Evolutionary conservation across 129 eudicot genomes (phyloP).

Genomic region (Gnaphalium uliginosum): DNA sequence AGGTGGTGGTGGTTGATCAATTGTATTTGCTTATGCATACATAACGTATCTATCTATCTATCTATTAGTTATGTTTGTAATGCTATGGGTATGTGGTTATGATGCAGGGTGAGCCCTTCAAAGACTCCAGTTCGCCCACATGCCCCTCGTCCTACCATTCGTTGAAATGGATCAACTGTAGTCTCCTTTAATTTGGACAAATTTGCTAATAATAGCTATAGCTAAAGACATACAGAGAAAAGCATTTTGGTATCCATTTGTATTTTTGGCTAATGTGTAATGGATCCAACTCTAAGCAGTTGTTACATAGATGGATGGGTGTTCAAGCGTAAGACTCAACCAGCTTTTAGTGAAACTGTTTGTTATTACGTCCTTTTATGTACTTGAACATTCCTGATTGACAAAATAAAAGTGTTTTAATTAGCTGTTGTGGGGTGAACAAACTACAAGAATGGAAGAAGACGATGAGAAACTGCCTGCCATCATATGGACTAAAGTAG

Average conservation of each 20-base stretch:
- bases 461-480: no score
- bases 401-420: not conserved
- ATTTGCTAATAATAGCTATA: slow-evolving; percentile 1
- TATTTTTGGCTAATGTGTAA: not conserved
- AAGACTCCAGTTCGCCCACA: slow-evolving; percentile 10
- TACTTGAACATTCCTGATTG: not conserved
- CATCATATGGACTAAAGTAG: no score
- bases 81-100: not conserved
- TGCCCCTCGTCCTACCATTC: not conserved
- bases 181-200: no score
- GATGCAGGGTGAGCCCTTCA: slow-evolving; percentile 22
- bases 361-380: not conserved
- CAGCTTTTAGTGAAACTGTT: not conserved
- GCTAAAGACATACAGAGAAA: not conserved
- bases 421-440: no score
- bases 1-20: not conserved
- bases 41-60: not conserved
- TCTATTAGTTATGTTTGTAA: not conserved
- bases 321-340: not conserved
- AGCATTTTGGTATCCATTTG: not conserved
- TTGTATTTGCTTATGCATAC: not conserved
- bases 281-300: not conserved
- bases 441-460: no score
- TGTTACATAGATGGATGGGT: not conserved
- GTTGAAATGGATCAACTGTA: not conserved